Base-by-base conservation (phyloP, 2,329 filamentous ascomycete species). In the Dactylellina haptotyla region DNA sequence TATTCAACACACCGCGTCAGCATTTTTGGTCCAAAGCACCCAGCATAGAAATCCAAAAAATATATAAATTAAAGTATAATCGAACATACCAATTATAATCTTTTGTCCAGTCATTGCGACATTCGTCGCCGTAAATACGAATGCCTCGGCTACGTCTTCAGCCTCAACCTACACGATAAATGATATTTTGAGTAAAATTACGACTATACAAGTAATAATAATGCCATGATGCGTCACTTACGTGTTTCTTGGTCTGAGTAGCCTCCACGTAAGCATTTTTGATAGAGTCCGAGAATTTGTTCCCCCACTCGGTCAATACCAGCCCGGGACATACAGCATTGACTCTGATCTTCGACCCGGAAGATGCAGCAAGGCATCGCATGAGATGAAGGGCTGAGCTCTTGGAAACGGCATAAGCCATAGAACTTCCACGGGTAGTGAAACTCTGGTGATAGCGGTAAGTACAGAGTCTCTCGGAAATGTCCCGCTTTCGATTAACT, bases 331-430 rank as follows among this genome's bases (percentile, higher is more conserved):
- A 81, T 1, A 90, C 84, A 41, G 87, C 87, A 79, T 90, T 90
- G 28, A 88, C 83, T 43, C 88, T 82, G 20, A 89, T 82, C 79
- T 88, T 89, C 1, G 84, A 82, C 0, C 88, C 88, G 75, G 89
- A 85, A 12, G 86, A 87, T 61, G 84, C 82, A 2, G 88, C 88
- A 43, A 90, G 80, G 69, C 87, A 86, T 78, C 88, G 88, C 82
- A 88, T 87, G 48, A 90, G 80, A 80, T 90, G 89, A 59, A 90
- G 81, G 67, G 89, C 87, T 9, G 91, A 91, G 0, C 91, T 86
- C 79, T 95, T 95, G 37, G 90, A 90, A 16, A 93, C 89, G 0
- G 88, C 84, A 78, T 95, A 95, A 2, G 91, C 87, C 88, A 88
- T 85, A 43, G 84, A 85, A 76, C 84, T 86, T 3, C 87, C 87